A percentile compares a stretch with the other conserved stretches of the same genome.
phyloP scores from a whole-genome alignment of 2,329 filamentous ascomycete species.

The Pestalotiopsis fici region DNA sequence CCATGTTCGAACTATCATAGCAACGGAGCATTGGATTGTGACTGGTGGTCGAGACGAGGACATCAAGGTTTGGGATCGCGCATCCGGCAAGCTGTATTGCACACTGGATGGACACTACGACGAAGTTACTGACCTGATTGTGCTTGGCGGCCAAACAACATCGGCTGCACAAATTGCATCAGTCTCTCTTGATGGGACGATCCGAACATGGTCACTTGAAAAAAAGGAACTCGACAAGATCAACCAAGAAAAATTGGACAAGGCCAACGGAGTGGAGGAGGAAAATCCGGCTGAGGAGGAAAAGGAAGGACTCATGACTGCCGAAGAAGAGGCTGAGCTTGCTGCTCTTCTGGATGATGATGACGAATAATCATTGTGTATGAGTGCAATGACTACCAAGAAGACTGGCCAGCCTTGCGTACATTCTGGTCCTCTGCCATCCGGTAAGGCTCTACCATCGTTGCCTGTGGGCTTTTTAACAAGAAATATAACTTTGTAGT shows the following conservation, averaged over 20 bases:
- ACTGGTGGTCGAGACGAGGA: constrained; percentile 92
- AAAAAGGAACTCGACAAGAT: constrained; percentile 56
- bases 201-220: constrained; percentile 79
- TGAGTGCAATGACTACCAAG: no score
- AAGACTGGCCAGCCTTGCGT: no score
- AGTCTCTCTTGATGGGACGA: constrained; percentile 86
- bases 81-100: constrained; percentile 72
- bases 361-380: neutral
- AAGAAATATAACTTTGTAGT: no score
- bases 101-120: constrained; percentile 85
- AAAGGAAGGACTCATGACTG: constrained; percentile 66
- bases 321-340: constrained; percentile 89
- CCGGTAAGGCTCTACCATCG: no score
- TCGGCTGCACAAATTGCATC: constrained; percentile 64
- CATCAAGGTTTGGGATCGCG: constrained; percentile 82
- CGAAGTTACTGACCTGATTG: constrained; percentile 80
- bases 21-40: constrained; percentile 76
- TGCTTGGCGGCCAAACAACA: constrained; percentile 49
- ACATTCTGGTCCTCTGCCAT: no score
- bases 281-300: constrained; percentile 44
- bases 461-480: no score
- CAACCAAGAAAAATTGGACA: constrained; percentile 50
- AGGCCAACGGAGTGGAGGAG: constrained; percentile 50
- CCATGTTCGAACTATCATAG: constrained; percentile 81
- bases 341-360: constrained; percentile 88